phyloP scores from a whole-genome alignment of 1,284 basidiomycete genomes.

The Lentinula novae-zelandiae region DNA sequence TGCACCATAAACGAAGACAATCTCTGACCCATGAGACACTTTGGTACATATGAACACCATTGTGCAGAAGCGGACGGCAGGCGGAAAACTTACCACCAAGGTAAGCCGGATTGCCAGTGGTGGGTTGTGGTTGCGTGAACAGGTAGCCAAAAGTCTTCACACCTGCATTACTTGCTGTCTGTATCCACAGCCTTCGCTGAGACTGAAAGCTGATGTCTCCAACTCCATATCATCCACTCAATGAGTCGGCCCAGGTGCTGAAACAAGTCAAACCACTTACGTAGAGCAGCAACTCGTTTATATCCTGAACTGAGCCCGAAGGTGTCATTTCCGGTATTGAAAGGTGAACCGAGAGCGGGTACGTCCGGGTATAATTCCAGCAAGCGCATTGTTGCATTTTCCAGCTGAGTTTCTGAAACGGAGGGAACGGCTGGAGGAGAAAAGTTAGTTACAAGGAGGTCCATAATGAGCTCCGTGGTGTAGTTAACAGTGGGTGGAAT shows the following conservation, averaged over 20 bases:
- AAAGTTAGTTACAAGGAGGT: constrained; percentile 23
- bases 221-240: constrained; percentile 19
- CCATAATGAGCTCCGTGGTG: constrained; percentile 2
- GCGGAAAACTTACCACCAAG: constrained; percentile 28
- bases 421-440: constrained; percentile 25
- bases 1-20: constrained; percentile 36
- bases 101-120: constrained; percentile 15
- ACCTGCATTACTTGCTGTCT: constrained; percentile 32
- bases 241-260: neutral
- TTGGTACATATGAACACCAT: neutral
- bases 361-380: constrained; percentile 45
- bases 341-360: constrained; percentile 47
- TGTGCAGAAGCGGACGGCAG: no score
- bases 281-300: constrained; percentile 42
- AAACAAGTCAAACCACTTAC: constrained; percentile 20
- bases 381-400: constrained; percentile 26
- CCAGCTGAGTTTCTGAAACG: constrained; percentile 20
- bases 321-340: constrained; percentile 45
- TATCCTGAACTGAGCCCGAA: constrained; percentile 41
- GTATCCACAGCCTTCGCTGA: constrained; percentile 37
- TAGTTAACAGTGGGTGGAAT: constrained; percentile 24
- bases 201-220: constrained; percentile 41
- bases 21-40: constrained; percentile 39
- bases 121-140: constrained; percentile 40
- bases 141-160: constrained; percentile 45